These are phyloP conservation scores for Teunomyces stri DNA, from an alignment of 805 yeast genomes.

Conservation along the genomic window DNA sequence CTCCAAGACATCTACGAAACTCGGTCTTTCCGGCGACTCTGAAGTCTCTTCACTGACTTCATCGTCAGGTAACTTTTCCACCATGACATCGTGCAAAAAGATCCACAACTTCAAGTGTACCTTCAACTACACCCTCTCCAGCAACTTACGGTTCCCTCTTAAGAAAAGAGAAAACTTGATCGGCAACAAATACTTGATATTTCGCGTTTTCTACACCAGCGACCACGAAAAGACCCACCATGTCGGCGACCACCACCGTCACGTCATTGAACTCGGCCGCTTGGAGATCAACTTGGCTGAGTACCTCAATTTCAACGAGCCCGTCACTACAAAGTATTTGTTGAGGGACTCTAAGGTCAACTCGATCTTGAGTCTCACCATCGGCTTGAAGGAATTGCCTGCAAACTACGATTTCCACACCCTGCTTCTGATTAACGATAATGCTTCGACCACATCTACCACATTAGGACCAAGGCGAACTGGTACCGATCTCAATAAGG, in stretches of 20 bases:
- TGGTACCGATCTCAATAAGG: background rate
- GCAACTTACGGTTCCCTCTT: conserved; percentile 40
- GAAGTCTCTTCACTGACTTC: conserved; percentile 3
- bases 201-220: conserved; percentile 35
- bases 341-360: conserved; percentile 79
- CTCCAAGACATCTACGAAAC: conserved; percentile 4
- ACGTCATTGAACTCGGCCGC: conserved; percentile 55
- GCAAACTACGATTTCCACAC: conserved; percentile 41
- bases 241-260: background rate
- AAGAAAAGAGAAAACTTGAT: conserved; percentile 38
- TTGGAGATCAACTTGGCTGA: conserved; percentile 70
- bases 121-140: conserved; percentile 33
- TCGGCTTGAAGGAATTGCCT: conserved; percentile 48
- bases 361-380: conserved; percentile 64
- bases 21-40: conserved; percentile 12
- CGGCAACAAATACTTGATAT: conserved; percentile 40
- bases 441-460: conserved; percentile 5
- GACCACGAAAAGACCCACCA: conserved; percentile 6
- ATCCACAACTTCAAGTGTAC: conserved; percentile 40
- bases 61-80: conserved; percentile 22
- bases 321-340: conserved; percentile 60
- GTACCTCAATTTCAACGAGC: conserved; percentile 54
- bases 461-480: background rate
- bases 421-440: conserved; percentile 35
- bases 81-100: conserved; percentile 29